A percentile compares a stretch with the other conserved stretches of the same genome.
These are phyloP conservation scores for Cyathus striatus DNA, from an alignment of 768 basidiomycete species.

Conservation along the genomic window DNA sequence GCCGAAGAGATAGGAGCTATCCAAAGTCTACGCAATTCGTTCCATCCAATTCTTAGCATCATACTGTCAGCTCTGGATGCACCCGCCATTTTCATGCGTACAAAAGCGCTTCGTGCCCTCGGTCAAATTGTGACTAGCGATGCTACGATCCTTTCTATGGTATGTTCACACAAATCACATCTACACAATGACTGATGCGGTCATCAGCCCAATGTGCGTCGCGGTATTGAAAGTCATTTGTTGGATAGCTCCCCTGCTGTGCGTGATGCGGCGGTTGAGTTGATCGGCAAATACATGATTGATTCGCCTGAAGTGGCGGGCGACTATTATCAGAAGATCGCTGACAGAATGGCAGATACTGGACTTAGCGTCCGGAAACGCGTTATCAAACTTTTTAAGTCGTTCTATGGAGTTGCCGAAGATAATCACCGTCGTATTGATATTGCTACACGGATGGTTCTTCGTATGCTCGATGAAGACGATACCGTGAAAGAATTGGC, in stretches of 20 bases:
- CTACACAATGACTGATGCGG: background rate
- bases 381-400: conserved; percentile 90
- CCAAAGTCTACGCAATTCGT: conserved; percentile 73
- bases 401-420: conserved; percentile 66
- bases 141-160: conserved; percentile 71
- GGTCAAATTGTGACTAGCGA: conserved; percentile 90
- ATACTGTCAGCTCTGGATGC: conserved; percentile 80
- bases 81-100: conserved; percentile 85
- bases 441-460: conserved; percentile 76
- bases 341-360: conserved; percentile 89
- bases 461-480: conserved; percentile 89
- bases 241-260: conserved; percentile 91
- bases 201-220: conserved; percentile 67
- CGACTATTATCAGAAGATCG: conserved; percentile 85
- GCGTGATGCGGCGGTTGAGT: conserved; percentile 92
- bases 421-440: conserved; percentile 63
- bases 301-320: conserved; percentile 83
- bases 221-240: conserved; percentile 85
- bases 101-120: conserved; percentile 87
- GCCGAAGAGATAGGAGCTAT: conserved; percentile 74
- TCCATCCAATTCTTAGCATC: conserved; percentile 77
- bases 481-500: conserved; percentile 94
- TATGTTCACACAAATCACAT: conserved; percentile 26
- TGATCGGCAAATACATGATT: conserved; percentile 97
- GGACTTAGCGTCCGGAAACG: conserved; percentile 92